A percentile compares a stretch with the other conserved stretches of the same genome.
phyloP scores from a whole-genome alignment of 2,329 filamentous ascomycete species.

The Fusarium musae region DNA sequence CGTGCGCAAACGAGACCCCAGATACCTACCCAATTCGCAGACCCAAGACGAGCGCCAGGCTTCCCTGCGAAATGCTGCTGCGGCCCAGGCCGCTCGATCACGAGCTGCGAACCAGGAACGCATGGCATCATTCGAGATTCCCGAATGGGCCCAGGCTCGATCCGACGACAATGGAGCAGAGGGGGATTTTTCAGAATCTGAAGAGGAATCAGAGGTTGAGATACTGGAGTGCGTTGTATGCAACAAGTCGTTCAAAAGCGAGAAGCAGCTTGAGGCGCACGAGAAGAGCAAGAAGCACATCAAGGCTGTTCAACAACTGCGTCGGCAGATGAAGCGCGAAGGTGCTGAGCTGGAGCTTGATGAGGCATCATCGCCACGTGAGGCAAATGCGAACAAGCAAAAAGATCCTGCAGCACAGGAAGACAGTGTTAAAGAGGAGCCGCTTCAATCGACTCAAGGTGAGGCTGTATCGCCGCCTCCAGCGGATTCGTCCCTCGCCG shows the following conservation, averaged over 20 bases:
- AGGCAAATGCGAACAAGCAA: neutral
- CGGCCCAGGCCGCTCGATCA: slow-evolving; percentile 85
- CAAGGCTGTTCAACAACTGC: slow-evolving; percentile 84
- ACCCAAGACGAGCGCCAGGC: slow-evolving; percentile 85
- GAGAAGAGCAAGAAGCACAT: slow-evolving; percentile 97
- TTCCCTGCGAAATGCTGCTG: slow-evolving; percentile 78
- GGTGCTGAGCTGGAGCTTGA: slow-evolving; percentile 69
- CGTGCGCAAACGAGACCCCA: slow-evolving; percentile 89
- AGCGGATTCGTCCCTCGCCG: neutral
- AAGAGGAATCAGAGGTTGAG: slow-evolving; percentile 66
- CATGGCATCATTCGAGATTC: slow-evolving; percentile 71
- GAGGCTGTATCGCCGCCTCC: neutral
- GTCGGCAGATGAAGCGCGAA: slow-evolving; percentile 84
- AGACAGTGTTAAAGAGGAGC: neutral
- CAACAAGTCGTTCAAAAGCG: slow-evolving; percentile 85
- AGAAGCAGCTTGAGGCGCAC: slow-evolving; percentile 90
- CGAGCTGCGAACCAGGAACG: slow-evolving; percentile 84
- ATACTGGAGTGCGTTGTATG: slow-evolving; percentile 82
- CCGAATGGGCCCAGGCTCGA: slow-evolving; percentile 78
- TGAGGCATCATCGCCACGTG: slow-evolving; percentile 5
- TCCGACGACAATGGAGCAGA: slow-evolving; percentile 61
- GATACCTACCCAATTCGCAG: slow-evolving; percentile 81
- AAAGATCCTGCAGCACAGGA: neutral
- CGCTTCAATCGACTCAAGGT: neutral
- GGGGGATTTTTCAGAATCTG: slow-evolving; percentile 70